Evolutionary conservation across 352 stramenopile genomes (phyloP), one percentile per base, ranked within the genome.

Genomic region (Globisporangium canariense): DNA sequence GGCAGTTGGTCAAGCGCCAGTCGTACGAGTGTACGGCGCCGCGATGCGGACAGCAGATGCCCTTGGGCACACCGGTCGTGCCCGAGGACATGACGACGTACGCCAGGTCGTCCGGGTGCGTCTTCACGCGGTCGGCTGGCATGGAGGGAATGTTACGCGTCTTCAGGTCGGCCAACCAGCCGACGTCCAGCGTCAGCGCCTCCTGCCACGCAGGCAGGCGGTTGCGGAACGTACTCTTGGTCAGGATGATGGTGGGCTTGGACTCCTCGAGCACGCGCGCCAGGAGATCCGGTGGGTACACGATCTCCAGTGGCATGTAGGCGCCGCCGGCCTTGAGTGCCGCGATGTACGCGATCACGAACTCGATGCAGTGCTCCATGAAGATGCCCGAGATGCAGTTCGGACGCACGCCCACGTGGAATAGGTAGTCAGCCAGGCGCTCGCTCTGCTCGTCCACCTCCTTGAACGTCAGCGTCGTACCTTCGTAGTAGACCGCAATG

Each of bases 71-170:
- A 8, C 93, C 92, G 1, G 93, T 98, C 6, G 93, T 98, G 25
- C 93, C 92, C 2, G 85, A 97, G 20, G 85, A 96, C 86, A 98
- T 98, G 40, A 98, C 93, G 20, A 97, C 83, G 70, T 98, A 98
- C 3, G 89, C 90, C 51, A 98, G 68, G 70, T 96, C 81, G 62
- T 97, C 91, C 3, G 90, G 89, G 13, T 87, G 78, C 11, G 81
- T 88, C 14, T 71, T 70, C n/a, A 74, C 78, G n/a, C 83, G 83
- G 55, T 83, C 77, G 9, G 36, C 45, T 0, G 82, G 82, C 80
- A 93, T 89, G 6, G 60, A 43, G 1, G 74, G 73, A 20, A 83
- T 70, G 4, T 71, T 74, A 9, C 61, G 71, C 1, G 60, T 40
- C 10, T 54, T 52, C 4, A 90, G 58, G 6, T 34, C 60, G 1